phyloP scores from a whole-genome alignment of 306 rosid species.

The Prunus campanulata region DNA sequence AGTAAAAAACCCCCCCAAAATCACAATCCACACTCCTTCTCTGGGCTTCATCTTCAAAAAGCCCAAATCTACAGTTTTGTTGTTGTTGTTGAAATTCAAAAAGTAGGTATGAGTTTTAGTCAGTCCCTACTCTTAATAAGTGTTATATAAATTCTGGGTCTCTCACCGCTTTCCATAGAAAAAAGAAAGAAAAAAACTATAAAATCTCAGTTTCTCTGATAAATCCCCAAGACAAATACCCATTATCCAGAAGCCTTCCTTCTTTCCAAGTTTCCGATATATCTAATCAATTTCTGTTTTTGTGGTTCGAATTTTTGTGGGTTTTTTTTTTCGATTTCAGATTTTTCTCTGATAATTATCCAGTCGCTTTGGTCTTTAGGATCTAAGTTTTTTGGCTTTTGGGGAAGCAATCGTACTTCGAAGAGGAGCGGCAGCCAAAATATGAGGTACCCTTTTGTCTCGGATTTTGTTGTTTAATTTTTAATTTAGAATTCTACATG shows the following conservation, averaged over 20 bases:
- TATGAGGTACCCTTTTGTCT: slow-evolving; percentile 22
- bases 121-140: slow-evolving; percentile 5
- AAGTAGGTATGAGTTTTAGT: background rate
- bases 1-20: background rate
- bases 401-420: background rate
- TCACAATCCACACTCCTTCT: background rate
- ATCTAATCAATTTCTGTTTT: background rate
- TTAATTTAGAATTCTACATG: background rate
- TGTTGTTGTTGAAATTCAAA: background rate
- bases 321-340: background rate
- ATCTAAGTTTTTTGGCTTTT: slow-evolving; percentile 20
- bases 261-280: slow-evolving; percentile 16
- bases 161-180: background rate
- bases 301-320: background rate
- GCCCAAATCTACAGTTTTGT: slow-evolving; percentile 2
- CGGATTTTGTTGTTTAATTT: background rate
- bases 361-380: slow-evolving; percentile 23
- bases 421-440: background rate
- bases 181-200: background rate
- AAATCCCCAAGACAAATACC: slow-evolving; percentile 3
- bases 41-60: background rate
- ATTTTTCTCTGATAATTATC: slow-evolving; percentile 6
- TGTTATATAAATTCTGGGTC: background rate
- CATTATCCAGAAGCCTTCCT: background rate
- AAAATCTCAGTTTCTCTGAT: background rate